These are phyloP conservation scores for Trichothecium roseum DNA, from an alignment of 2,329 filamentous ascomycete species.

Conservation along the genomic window DNA sequence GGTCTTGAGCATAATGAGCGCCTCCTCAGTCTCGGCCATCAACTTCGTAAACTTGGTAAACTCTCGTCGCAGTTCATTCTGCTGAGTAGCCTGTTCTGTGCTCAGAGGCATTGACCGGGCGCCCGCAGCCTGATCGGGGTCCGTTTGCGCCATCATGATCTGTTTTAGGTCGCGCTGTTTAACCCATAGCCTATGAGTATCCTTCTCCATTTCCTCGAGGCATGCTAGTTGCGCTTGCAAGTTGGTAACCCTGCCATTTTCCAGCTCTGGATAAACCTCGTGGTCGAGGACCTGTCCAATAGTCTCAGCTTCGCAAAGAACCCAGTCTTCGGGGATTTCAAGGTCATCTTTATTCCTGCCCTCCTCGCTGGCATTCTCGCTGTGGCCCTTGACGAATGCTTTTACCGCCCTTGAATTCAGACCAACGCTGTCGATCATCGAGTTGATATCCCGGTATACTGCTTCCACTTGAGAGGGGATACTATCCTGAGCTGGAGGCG, in stretches of 20 bases:
- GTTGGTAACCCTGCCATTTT: conserved; percentile 57
- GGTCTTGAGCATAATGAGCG: conserved; percentile 66
- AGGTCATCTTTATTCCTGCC: conserved; percentile 57
- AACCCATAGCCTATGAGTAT: conserved; percentile 60
- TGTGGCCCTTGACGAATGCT: conserved; percentile 58
- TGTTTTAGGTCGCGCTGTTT: conserved; percentile 72
- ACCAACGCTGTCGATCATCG: conserved; percentile 89
- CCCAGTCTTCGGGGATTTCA: conserved; percentile 58
- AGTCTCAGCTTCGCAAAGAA: conserved; percentile 63
- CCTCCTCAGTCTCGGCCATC: conserved; percentile 71
- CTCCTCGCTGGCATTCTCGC: conserved; percentile 38
- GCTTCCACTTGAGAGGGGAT: conserved; percentile 54
- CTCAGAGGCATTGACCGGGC: conserved; percentile 65
- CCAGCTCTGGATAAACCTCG: conserved; percentile 53
- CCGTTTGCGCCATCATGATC: conserved; percentile 58
- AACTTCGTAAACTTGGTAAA: conserved; percentile 64
- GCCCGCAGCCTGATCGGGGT: conserved; percentile 55
- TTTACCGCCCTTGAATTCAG: conserved; percentile 65
- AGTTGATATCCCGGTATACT: conserved; percentile 72
- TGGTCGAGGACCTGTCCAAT: conserved; percentile 54
- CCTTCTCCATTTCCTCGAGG: conserved; percentile 57
- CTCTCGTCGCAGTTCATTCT: conserved; percentile 71
- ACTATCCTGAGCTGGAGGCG: conserved; percentile 41
- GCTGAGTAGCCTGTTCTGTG: conserved; percentile 72
- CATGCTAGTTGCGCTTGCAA: conserved; percentile 58